Evolutionary conservation across 2,329 filamentous ascomycete species (phyloP), one percentile per base, ranked within the genome.

Genomic region (Thielaviopsis musarum): DNA sequence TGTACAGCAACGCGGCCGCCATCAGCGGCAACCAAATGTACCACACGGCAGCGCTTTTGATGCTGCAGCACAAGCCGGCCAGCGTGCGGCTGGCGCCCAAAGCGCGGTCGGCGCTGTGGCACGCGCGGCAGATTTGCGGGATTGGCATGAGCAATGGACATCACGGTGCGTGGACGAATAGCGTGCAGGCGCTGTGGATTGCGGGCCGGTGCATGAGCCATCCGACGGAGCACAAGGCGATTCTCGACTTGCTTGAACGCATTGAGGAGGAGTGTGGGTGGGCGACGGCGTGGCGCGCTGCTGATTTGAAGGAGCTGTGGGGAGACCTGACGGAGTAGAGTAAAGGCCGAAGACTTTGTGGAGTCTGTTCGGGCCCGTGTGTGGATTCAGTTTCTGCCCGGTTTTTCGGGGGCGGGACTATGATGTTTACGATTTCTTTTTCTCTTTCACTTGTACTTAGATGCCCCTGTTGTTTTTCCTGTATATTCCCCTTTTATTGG

Each of bases 11-110:
- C 52, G 74, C 74, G 62, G 73, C 75, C 2, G 77, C 76, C 22
- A 78, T 79, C 28, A 78, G 75, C 0, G 74, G 75, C 0, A 80
- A 78, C 60, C 77, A 80, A 59, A 69, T 79, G 0, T 77, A 79
- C 55, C 77, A 80, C 63, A 77, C 77, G 0, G 71, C 76, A 0
- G 75, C 74, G 30, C 72, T 81, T 3, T 65, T 80, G 5, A 71
- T 81, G 64, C 69, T 81, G 0, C 73, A 77, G 57, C 72, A 73
- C 24, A 73, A 71, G 58, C 74, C 75, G 1, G 64, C 66, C 2
- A 72, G 60, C 2, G 64, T 68, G 65, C 45, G 75, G 69, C 66
- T 77, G 69, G 63, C 68, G 60, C 57, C 74, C 65, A 59, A 77
- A 34, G 65, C 68, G 4, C 63, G 65, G 26, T 66, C 68, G 24